Base-by-base conservation (phyloP, 345 rosid species). In the Leavenworthia alabamica region DNA sequence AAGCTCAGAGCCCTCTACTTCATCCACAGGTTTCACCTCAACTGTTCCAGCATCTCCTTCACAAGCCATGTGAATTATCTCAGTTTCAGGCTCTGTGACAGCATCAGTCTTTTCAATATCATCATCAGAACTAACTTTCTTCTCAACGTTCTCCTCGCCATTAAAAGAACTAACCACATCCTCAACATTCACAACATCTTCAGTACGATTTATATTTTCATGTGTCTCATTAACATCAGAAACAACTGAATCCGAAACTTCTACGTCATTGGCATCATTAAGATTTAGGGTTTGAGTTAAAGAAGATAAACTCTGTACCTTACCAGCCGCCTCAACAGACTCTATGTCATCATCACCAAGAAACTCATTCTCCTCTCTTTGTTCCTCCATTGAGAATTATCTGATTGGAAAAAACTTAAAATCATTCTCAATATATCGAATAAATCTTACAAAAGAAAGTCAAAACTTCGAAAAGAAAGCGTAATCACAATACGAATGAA, bases 221-320 rank as follows among this genome's bases (percentile, higher is more conserved):
- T 16, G 47, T 23, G 12, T 19, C 14, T 0, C 68, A 54, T 11
- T 53, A 43, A 35, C 39, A 11, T 5, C 41, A 6, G 6, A 35
- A 33, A 33, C 37, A 11, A 33, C 5, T 11, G 40, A 35, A 36
- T 61, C 68, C 26, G 31, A 43, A 54, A 19, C 44, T n/a, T 27
- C 56, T 19, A 45, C 19, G 9, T 41, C 8, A 3, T 13, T 14
- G 3, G 39, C 40, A 48, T 63, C 70, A 4, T 62, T 64, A 32
- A 16, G 44, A 56, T 1, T 60, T 64, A 71, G 60, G 66, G 65
- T 64, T 71, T 49, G 24, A 7, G 24, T 9, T 41, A 39, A 6
- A 63, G 58, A 31, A 56, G 59, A 42, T 40, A 70, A 39, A 31
- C 51, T 37, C 20, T 40, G n/a, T 3, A 23, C 54, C 59, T 48